These are phyloP conservation scores for Acaromyces ingoldii DNA, from an alignment of 1,284 basidiomycete species.

Conservation along the genomic window DNA sequence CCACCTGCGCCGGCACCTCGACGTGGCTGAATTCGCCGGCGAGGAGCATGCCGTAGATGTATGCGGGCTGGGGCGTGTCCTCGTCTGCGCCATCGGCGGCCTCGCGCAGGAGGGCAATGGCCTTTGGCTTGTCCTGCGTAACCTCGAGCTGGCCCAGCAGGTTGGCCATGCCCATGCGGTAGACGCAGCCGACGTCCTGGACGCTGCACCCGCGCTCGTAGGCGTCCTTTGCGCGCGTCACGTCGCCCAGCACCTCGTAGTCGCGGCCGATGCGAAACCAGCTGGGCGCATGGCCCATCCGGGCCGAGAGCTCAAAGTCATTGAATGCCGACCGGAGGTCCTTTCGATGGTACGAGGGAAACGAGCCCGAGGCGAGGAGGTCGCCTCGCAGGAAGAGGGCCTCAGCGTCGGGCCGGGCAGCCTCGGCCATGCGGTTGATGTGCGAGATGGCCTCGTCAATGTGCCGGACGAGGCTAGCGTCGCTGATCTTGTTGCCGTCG, in stretches of 20 bases:
- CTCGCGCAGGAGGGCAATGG: constrained; percentile 67
- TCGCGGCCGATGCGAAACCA: constrained; percentile 88
- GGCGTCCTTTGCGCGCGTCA: constrained; percentile 66
- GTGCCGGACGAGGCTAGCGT: constrained; percentile 63
- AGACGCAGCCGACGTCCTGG: constrained; percentile 69
- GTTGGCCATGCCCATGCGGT: constrained; percentile 73
- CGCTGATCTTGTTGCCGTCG: constrained; percentile 56
- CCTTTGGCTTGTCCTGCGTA: constrained; percentile 58
- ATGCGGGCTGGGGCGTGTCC: constrained; percentile 76
- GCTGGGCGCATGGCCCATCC: constrained; percentile 41
- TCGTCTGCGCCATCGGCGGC: constrained; percentile 73
- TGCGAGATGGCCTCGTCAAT: constrained; percentile 59
- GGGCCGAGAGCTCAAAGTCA: constrained; percentile 60
- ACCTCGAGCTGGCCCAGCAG: constrained; percentile 78
- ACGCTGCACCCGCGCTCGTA: constrained; percentile 71
- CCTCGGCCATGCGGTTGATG: constrained; percentile 30
- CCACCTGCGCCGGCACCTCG: constrained; percentile 19
- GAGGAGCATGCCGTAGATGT: constrained; percentile 72
- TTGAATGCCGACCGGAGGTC: constrained; percentile 77
- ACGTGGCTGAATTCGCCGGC: constrained; percentile 57
- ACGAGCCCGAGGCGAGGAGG: constrained; percentile 63
- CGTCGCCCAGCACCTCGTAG: constrained; percentile 80
- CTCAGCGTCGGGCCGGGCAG: constrained; percentile 60
- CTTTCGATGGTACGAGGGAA: constrained; percentile 54
- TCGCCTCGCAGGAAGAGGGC: constrained; percentile 71